Conservation (phyloP, 805 yeast species). For the Torulaspora quercuum region DNA sequence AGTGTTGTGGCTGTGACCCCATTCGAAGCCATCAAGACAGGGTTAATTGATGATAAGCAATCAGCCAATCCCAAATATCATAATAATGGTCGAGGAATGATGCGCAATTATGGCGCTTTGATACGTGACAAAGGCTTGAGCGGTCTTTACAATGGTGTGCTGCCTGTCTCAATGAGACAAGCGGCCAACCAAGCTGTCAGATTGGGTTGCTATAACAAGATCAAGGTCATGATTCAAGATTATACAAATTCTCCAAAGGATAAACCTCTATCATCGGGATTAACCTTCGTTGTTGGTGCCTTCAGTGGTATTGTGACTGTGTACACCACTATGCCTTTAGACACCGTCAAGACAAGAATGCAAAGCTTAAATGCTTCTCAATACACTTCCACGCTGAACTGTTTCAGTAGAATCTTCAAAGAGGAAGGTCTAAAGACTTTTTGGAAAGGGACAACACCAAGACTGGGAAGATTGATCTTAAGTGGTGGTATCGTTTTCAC, state of each 20-base stretch:
- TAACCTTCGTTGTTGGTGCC: conserved; percentile 87
- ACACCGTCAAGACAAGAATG: conserved; percentile 95
- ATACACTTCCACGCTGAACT: conserved; percentile 74
- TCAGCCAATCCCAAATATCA: conserved; percentile 73
- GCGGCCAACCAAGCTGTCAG: conserved; percentile 95
- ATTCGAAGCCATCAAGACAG: conserved; percentile 94
- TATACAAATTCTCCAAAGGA: conserved; percentile 61
- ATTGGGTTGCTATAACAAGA: conserved; percentile 85
- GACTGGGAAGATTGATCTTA: conserved; percentile 84
- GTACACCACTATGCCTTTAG: conserved; percentile 91
- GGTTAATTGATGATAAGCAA: conserved; percentile 89
- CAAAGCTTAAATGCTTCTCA: conserved; percentile 79
- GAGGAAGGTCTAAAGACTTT: conserved; percentile 88
- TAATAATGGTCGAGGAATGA: conserved; percentile 52
- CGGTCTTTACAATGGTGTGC: conserved; percentile 83
- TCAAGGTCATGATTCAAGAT: conserved; percentile 74
- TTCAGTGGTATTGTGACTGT: conserved; percentile 88
- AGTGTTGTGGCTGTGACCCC: conserved; percentile 94
- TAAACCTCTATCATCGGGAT: conserved; percentile 69
- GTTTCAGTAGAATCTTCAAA: conserved; percentile 73
- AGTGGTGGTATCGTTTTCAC: conserved; percentile 98
- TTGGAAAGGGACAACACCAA: conserved; percentile 98
- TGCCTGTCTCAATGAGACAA: conserved; percentile 93
- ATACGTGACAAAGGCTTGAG: conserved; percentile 73
- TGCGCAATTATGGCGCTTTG: conserved; percentile 44